These are phyloP conservation scores for Epichloe typhina DNA, from an alignment of 2,329 filamentous ascomycete genomes.

Conservation along the genomic window DNA sequence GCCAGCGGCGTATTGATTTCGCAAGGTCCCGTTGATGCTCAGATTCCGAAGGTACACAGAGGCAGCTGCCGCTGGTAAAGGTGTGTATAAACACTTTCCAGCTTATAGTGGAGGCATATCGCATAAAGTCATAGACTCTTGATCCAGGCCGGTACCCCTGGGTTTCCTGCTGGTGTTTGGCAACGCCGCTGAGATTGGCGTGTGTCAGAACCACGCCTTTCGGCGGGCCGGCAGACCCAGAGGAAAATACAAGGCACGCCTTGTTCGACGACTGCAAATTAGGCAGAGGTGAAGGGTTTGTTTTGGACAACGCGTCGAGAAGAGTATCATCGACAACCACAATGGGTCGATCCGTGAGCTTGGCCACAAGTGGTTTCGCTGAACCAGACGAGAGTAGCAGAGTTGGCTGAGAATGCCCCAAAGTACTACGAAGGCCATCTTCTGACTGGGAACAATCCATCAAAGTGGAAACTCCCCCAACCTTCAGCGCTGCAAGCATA, in stretches of 20 bases:
- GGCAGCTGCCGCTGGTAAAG: not conserved
- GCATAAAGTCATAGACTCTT: slow-evolving; percentile 6
- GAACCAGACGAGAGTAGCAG: not conserved
- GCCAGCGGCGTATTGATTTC: not conserved
- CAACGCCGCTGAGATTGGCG: slow-evolving; percentile 1
- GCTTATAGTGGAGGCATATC: not conserved
- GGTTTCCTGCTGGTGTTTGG: slow-evolving; percentile 1
- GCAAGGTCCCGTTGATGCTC: not conserved
- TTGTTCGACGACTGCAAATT: not conserved
- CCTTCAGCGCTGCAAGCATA: slow-evolving; percentile 14
- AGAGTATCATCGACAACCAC: not conserved
- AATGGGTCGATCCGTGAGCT: not conserved
- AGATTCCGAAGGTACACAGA: not conserved
- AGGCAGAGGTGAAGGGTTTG: not conserved
- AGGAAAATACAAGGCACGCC: slow-evolving; percentile 1
- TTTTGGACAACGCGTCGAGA: not conserved
- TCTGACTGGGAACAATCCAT: not conserved
- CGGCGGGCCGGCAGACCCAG: not conserved
- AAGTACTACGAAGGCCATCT: not conserved
- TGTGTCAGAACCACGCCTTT: slow-evolving; percentile 3
- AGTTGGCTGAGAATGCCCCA: not conserved
- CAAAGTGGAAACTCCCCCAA: slow-evolving; percentile 13
- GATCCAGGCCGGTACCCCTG: slow-evolving; percentile 2
- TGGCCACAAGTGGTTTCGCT: not conserved
- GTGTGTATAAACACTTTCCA: slow-evolving; percentile 1